Base-by-base conservation (phyloP, 768 basidiomycete species). In the Boletus rufocinnamomeus region DNA sequence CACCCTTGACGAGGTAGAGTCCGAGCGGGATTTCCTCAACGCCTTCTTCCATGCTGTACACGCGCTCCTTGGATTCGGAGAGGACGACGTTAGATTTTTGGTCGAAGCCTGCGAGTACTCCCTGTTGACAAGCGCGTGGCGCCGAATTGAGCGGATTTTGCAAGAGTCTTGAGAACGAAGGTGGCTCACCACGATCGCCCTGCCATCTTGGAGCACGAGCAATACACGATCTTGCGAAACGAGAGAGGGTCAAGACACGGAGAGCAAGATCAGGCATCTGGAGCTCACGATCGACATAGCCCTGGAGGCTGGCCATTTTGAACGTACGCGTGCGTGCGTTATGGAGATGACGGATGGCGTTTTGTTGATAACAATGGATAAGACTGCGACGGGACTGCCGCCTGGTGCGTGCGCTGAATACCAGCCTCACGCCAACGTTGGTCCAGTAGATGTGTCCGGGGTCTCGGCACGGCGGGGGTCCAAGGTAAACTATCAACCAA, bases 41-140 rank as follows among this genome's bases (percentile, higher is more conserved):
- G 41, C 91, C 90, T 67, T 92, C 91, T 17, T 99, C 97, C 53
- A 84, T 75, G 69, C 89, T 91, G 73, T 91, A 98, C 35, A 98
- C 87, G 65, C 96, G 87, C 72, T 99, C 97, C 69, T 89, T 93
- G 57, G 88, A 91, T 70, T 95, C 92, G 16, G 95, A 89, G 56
- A 99, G 85, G 63, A 99, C 94, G 68, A 98, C 85, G 74, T 98
- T 98, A 34, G 93, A 93, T 75, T 93, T 93, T 74, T 94, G 89
- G 80, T 99, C 97, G 67, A 84, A 95, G 50, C 96, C 96, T 40
- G 89, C 89, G 74, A 99, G 82, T 27, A 86, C 82, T 66, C 96
- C 95, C 95, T 96, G 69, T 9, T 37, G 9, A 34, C 27, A 21
- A n/a, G 44, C 13, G 38, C 17, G 34, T 14, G 32, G 28, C 1